Evolutionary conservation across 192 early-diverging fungal genomes (phyloP).

Genomic region (Linnemannia hyalina): DNA sequence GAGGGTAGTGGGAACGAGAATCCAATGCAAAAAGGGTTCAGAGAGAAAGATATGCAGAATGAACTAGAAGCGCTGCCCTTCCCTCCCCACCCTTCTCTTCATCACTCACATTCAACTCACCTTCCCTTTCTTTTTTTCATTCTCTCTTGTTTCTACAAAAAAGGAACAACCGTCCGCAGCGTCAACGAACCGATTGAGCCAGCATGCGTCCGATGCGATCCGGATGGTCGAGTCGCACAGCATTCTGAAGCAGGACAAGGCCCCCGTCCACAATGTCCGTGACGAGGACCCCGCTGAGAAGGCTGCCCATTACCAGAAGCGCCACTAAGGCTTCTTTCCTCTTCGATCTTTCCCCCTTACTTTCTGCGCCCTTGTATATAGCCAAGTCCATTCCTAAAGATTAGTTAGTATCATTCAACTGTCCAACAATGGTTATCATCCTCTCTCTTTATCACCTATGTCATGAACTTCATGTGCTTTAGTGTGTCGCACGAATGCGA

Average conservation of each 20-base stretch:
- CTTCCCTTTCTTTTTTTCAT: background rate
- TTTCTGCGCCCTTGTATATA: background rate
- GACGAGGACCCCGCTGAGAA: conserved; percentile 26
- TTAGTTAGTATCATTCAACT: no score
- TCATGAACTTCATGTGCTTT: no score
- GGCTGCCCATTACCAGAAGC: background rate
- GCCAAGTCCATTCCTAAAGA: background rate
- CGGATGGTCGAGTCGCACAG: conserved; percentile 52
- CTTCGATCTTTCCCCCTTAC: background rate
- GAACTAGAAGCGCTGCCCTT: background rate
- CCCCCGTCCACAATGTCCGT: conserved; percentile 28
- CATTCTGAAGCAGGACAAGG: conserved; percentile 43
- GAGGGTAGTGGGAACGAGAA: background rate
- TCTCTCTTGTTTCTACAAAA: background rate
- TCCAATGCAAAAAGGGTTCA: background rate
- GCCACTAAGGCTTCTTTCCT: background rate
- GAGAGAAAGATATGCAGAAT: background rate
- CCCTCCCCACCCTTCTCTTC: background rate
- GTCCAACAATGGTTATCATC: no score
- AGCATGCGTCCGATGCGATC: conserved; percentile 45
- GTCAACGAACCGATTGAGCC: conserved; percentile 23
- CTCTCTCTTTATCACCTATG: no score
- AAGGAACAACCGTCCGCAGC: background rate
- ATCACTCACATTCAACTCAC: background rate
- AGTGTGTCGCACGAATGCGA: background rate